Evolutionary conservation across 139 green algal genomes (phyloP), one percentile per base, ranked within the genome.

Genomic region (Picochlorum sp.): DNA sequence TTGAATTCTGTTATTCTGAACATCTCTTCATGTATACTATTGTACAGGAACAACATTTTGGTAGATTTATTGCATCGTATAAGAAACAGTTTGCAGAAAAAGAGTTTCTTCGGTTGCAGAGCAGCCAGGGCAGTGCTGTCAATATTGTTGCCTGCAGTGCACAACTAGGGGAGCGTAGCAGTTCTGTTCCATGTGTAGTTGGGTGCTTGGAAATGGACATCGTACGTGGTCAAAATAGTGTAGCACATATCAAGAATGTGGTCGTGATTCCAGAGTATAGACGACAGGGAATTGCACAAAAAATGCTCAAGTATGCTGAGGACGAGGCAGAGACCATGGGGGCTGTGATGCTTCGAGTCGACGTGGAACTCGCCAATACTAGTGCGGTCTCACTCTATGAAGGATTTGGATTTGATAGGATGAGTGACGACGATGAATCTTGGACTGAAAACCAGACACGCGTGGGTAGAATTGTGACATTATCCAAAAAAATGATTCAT

Each of bases 51-150:
- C 18, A 66, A 45, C 52, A 38, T 41, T 66, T 46, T 58, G 32
- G 34, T 15, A 52, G 61, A 26, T 66, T 66, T 56, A 57, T 15
- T 41, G 23, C 37, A 46, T 59, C 47, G n/a, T 66, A 56, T 14
- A 66, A 20, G n/a, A 66, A 56, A 20, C 61, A 66, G 32, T 66
- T 66, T 66, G 32, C 34, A 44, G 34, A 66, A 2, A 18, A 56
- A 45, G 61, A 66, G 58, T 46, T 56, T 46, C 18, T 9, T 6
- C 15, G 21, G 20, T 32, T 59, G 51, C 23, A 30, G 13, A 41
- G 34, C 34, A 41, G 34, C 34, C 34, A 41, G 34, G 34, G 34
- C 8, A 11, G 34, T 13, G 8, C 7, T 41, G 34, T 41, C 34
- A 41, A 41, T 41, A 41, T 41, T 41, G 8, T 41, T 41, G 34